Conservation (phyloP, 257 asterid species). For the Misopates orontium region DNA sequence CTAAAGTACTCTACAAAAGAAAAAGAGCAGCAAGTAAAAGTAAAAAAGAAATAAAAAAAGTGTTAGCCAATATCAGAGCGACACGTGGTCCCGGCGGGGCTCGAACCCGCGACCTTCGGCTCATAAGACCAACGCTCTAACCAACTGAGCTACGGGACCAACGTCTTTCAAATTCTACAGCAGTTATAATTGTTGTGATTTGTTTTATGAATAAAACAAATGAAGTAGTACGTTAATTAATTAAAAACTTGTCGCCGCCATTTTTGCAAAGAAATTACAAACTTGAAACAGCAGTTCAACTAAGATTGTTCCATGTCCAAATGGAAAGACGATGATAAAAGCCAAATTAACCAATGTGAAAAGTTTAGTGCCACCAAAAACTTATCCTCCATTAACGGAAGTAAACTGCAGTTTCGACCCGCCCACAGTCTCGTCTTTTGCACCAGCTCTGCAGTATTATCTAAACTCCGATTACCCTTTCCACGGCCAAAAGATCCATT, state of each 20-base stretch:
- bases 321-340: conserved; percentile 40
- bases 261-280: background rate
- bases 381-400: conserved; percentile 28
- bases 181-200: no score
- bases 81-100: conserved; percentile 97
- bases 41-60: no score
- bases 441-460: conserved; percentile 56
- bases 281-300: conserved; percentile 8
- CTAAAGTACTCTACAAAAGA: no score
- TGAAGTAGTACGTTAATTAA: no score
- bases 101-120: conserved; percentile 99
- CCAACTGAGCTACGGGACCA: conserved; percentile 82
- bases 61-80: no score
- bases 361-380: conserved; percentile 15
- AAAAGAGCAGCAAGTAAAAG: no score
- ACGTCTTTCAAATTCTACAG: no score
- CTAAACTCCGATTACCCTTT: conserved; percentile 69
- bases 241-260: no score
- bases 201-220: no score
- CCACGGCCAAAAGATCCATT: conserved; percentile 77
- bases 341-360: conserved; percentile 33
- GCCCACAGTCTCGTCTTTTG: conserved; percentile 33
- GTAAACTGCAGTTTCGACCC: conserved; percentile 21
- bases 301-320: conserved; percentile 7
- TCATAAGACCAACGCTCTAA: conserved; percentile 99